Conservation (phyloP, 2,329 filamentous ascomycete genomes). For the Penicillium sp. region DNA sequence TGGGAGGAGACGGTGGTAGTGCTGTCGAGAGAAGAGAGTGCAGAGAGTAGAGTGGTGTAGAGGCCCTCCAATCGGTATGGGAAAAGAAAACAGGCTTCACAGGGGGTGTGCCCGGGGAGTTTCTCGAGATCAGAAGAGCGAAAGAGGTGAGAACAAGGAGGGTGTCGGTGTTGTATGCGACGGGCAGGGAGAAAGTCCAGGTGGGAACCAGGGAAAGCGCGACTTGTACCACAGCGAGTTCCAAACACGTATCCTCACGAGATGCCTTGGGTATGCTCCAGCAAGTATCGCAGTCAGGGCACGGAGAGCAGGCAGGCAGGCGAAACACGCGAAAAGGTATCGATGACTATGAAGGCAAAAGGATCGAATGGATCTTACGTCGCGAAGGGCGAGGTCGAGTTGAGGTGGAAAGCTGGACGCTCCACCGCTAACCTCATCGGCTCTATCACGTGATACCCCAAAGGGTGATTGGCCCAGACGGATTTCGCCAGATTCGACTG, state of each 20-base stretch:
- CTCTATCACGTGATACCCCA: constrained; percentile 5
- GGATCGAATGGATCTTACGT: background rate
- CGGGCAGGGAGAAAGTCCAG: constrained; percentile 11
- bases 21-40: constrained; percentile 20
- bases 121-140: constrained; percentile 10
- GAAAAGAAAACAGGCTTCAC: constrained; percentile 17
- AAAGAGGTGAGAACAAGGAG: constrained; percentile 7
- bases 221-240: constrained; percentile 3
- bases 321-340: background rate
- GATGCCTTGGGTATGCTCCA: background rate
- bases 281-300: constrained; percentile 1
- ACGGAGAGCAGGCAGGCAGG: background rate
- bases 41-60: constrained; percentile 17
- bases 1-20: constrained; percentile 34
- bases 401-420: background rate
- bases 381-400: background rate
- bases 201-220: constrained; percentile 14
- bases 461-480: too few species aligned
- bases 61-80: constrained; percentile 11
- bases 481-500: too few species aligned
- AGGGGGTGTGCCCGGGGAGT: constrained; percentile 8
- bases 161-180: constrained; percentile 15
- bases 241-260: background rate
- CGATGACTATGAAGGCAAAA: background rate
- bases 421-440: constrained; percentile 19